Evolutionary conservation across 2,329 filamentous ascomycete species (phyloP).

Genomic region (Podosphaera aphanis): DNA sequence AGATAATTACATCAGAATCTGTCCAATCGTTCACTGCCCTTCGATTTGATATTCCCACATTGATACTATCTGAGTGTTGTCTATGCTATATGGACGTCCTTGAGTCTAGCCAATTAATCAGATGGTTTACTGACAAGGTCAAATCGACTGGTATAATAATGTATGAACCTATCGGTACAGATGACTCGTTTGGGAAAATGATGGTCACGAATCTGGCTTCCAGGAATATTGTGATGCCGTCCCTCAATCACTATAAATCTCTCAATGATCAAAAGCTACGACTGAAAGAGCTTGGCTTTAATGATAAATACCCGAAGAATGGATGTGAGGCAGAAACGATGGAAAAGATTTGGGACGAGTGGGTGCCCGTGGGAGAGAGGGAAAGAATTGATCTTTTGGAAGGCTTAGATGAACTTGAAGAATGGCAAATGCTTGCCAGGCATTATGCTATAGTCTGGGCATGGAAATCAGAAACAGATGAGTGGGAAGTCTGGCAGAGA

Average conservation of each 20-base stretch:
- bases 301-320: constrained; percentile 14
- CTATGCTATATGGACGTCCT: constrained; percentile 59
- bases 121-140: constrained; percentile 35
- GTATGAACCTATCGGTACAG: constrained; percentile 71
- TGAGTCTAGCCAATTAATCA: constrained; percentile 39
- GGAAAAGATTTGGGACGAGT: constrained; percentile 50
- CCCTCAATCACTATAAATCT: constrained; percentile 47
- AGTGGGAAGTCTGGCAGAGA: constrained; percentile 6
- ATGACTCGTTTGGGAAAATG: constrained; percentile 69
- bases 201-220: constrained; percentile 80
- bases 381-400: constrained; percentile 58
- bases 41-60: constrained; percentile 42
- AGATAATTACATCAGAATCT: constrained; percentile 7
- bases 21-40: constrained; percentile 20
- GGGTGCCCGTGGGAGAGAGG: constrained; percentile 50
- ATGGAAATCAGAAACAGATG: constrained; percentile 24
- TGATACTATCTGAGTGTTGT: constrained; percentile 87
- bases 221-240: constrained; percentile 65
- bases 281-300: constrained; percentile 43
- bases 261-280: constrained; percentile 44
- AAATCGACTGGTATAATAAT: constrained; percentile 36
- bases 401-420: constrained; percentile 84
- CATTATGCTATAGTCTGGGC: constrained; percentile 89
- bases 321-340: constrained; percentile 35
- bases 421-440: constrained; percentile 65